A percentile compares a stretch with the other conserved stretches of the same genome.
Evolutionary conservation across 78 protist species (phyloP).

Genomic region (Isochrysis galbana): DNA sequence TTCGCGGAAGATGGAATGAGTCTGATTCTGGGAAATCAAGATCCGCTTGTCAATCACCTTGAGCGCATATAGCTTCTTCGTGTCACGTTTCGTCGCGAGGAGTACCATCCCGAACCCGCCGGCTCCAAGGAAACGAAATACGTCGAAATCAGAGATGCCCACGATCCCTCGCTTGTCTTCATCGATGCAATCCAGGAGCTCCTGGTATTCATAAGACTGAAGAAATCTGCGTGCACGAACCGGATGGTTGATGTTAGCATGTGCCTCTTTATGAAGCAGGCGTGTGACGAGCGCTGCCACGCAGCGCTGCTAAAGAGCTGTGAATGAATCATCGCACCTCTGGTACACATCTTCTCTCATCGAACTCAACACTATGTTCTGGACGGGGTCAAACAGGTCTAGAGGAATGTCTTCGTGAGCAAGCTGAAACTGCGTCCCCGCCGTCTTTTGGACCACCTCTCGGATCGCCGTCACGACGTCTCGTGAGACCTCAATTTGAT

Average conservation of each 20-base stretch:
- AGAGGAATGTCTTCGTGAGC: too few relatives aligned
- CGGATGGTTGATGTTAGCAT: too few relatives aligned
- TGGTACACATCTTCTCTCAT: not conserved
- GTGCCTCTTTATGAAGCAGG: too few relatives aligned
- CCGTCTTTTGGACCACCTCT: not conserved
- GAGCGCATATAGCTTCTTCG: constrained; percentile 31
- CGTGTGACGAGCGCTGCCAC: too few relatives aligned
- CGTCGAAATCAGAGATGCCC: not conserved
- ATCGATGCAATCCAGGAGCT: not conserved
- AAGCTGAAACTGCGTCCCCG: not conserved
- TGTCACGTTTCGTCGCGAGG: not conserved
- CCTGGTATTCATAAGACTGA: not conserved
- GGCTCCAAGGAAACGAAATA: not conserved
- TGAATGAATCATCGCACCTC: not conserved
- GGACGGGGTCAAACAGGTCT: not conserved
- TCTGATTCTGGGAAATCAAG: constrained; percentile 2
- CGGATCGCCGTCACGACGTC: not conserved
- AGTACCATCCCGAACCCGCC: constrained; percentile 39
- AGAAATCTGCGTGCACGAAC: too few relatives aligned
- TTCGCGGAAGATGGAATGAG: constrained; percentile 53
- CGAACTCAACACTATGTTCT: not conserved
- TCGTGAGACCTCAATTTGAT: not conserved
- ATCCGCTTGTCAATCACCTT: constrained; percentile 38
- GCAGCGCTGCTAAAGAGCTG: too few relatives aligned
- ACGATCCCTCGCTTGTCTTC: not conserved